A percentile compares a stretch with the other conserved stretches of the same genome.
phyloP scores from a whole-genome alignment of 1,284 basidiomycete genomes.

The Sparassis latifolia region DNA sequence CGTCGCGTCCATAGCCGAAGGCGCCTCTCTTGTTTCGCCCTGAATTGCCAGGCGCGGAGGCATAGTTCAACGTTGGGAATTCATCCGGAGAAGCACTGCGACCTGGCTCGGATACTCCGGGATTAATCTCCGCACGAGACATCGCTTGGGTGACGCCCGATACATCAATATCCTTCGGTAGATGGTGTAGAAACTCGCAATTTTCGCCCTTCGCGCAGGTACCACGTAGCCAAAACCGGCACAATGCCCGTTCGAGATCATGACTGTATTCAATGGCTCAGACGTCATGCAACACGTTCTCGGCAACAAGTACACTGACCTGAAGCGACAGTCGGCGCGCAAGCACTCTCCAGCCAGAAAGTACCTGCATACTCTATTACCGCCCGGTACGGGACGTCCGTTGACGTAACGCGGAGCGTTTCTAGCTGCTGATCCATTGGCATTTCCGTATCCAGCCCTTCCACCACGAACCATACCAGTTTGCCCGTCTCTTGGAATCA shows the following conservation, averaged over 20 bases:
- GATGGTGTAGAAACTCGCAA: conserved; percentile 86
- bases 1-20: conserved; percentile 34
- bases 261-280: conserved; percentile 45
- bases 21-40: conserved; percentile 34
- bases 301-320: conserved; percentile 41
- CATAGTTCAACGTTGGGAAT: conserved; percentile 68
- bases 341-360: conserved; percentile 96
- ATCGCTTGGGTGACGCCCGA: conserved; percentile 64
- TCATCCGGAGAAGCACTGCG: conserved; percentile 63
- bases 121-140: conserved; percentile 57
- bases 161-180: conserved; percentile 77
- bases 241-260: conserved; percentile 87
- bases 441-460: conserved; percentile 34
- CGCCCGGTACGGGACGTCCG: conserved; percentile 50
- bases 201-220: conserved; percentile 92
- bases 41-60: conserved; percentile 34
- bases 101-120: conserved; percentile 30
- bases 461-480: conserved; percentile 34
- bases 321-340: conserved; percentile 94
- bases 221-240: conserved; percentile 96
- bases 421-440: conserved; percentile 31
- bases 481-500: conserved; percentile 49
- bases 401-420: conserved; percentile 50
- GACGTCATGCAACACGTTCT: conserved; percentile 1
- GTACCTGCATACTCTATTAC: conserved; percentile 87